Evolutionary conservation across 805 yeast species (phyloP), one percentile per base, ranked within the genome.

Genomic region (Candida chauliodis): DNA sequence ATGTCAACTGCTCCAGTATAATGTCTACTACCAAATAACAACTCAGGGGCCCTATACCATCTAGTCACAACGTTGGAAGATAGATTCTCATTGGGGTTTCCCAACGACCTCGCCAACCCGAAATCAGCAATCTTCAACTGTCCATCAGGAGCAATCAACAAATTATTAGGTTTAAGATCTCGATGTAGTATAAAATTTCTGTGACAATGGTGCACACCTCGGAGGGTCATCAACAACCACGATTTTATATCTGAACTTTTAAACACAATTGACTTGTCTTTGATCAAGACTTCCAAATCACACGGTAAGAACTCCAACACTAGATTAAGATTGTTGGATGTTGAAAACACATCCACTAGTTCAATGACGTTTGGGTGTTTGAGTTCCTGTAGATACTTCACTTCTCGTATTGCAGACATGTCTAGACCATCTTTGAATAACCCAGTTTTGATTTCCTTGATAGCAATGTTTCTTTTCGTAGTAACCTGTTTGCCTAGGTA

Each of bases 171-270:
- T 58, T 91, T 91, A 49, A 91, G 70, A 68, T 91, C 98, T 47
- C 99, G 76, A 55, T 93, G 99, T 36, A 93, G 64, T 15, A 93
- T 84, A 49, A 79, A 84, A 53, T 90, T 86, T 41, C 99, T 71
- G 56, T 93, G 99, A 55, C 97, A 89, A 55, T 93, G 98, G 55
- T 91, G 93, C 4, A 93, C 76, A 3, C 99, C 99, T 50, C 99
- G 71, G 19, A 93, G 65, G 0, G 96, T 86, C 98, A 93, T 93
- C 28, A 90, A 63, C 52, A 93, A 62, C 98, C 99, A 93, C 17
- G 95, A 73, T 59, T 93, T 93, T 45, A 90, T 79, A 61, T 93
- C 96, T 1, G 89, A 84, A 3, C 90, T 84, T 23, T 82, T 76
- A 57, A 93, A 91, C 41, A 89, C 70, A 2, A 89, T 68, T 3